A percentile compares a stretch with the other conserved stretches of the same genome.
phyloP scores from a whole-genome alignment of 2,329 filamentous ascomycete species.

The Dothideomycetes sp. region DNA sequence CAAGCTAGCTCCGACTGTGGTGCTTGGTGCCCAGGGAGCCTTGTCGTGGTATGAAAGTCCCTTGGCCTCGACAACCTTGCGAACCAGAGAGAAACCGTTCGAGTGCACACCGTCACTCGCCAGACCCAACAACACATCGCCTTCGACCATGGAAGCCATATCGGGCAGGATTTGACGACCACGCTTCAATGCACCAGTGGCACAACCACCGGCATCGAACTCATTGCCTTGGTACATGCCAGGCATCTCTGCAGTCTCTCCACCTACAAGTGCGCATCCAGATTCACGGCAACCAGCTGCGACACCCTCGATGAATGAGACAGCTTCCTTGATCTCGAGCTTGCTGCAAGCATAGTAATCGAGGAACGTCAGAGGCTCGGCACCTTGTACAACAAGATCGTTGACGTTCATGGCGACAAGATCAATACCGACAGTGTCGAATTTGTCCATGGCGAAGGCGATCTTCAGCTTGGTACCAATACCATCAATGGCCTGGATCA shows the following conservation, averaged over 20 bases:
- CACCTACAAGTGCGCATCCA: constrained; percentile 85
- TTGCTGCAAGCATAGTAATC: constrained; percentile 96
- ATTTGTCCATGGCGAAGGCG: constrained; percentile 79
- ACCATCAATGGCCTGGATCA: constrained; percentile 93
- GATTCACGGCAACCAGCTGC: constrained; percentile 77
- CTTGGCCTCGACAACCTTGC: constrained; percentile 72
- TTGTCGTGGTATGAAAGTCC: constrained; percentile 61
- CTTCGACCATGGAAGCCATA: constrained; percentile 63
- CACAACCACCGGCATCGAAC: constrained; percentile 87
- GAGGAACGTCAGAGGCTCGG: constrained; percentile 89
- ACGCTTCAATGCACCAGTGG: constrained; percentile 70
- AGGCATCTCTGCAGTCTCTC: constrained; percentile 97
- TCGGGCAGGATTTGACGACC: constrained; percentile 63
- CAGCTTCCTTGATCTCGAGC: constrained; percentile 67
- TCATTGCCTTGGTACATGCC: constrained; percentile 82
- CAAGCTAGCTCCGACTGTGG: constrained; percentile 63
- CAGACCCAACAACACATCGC: constrained; percentile 79
- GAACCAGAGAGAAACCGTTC: constrained; percentile 95
- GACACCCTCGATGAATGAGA: constrained; percentile 84
- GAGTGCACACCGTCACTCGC: constrained; percentile 84
- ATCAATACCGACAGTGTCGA: constrained; percentile 92
- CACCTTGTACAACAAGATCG: constrained; percentile 90
- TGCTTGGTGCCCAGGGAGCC: constrained; percentile 64
- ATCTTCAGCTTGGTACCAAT: constrained; percentile 97
- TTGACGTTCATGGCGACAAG: constrained; percentile 99